Base-by-base conservation (phyloP, 2,329 filamentous ascomycete genomes). In the Teratosphaeria viscida region DNA sequence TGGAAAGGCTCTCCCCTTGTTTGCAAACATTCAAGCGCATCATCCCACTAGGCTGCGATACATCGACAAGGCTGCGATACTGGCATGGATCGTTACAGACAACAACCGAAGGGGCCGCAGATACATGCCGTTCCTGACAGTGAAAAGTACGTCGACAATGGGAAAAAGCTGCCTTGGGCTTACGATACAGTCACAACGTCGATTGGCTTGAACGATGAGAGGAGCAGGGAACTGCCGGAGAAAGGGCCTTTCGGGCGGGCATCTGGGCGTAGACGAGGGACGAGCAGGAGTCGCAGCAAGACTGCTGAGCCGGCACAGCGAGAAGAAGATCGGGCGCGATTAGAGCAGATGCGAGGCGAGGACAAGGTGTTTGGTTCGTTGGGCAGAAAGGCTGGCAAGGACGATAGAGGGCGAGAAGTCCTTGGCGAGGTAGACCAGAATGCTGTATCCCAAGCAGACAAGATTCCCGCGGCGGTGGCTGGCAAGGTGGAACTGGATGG, bases 61-160 rank as follows among this genome's bases (percentile, higher is more conserved):
- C 43, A 5, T 23, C 11, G n/a, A 23, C 43, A 49, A 8, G 16
- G 12, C 12, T 14, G 37, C 37, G 14, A 14, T n/a, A n/a, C 12
- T n/a, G 47, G 27, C 37, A 60, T 61, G 54, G 57, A 59, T 52
- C 61, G 59, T 56, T 61, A 32, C 66, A 63, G 7, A 67, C 57
- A 49, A 52, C 49, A 35, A 8, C 39, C 53, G 3, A 56, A 66
- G 1, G 75, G 74, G 59, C 86, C 86, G 81, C 84, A 87, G 72
- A 83, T 86, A 57, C 84, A 87, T 71, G 82, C 82, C 35, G 84
- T 87, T 11, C 83, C 84, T 37, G 81, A 82, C 58, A 78, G 82
- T 65, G 84, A 86, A 72, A 81, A 83, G 67, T 82, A 82, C 35
- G 76, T 78, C 67, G 82, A 85, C 67, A 79, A 80, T 55, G 83